Evolutionary conservation across 495 filamentous ascomycete species (phyloP), one percentile per base, ranked within the genome.

Genomic region (Annulohypoxylon maeteangense): DNA sequence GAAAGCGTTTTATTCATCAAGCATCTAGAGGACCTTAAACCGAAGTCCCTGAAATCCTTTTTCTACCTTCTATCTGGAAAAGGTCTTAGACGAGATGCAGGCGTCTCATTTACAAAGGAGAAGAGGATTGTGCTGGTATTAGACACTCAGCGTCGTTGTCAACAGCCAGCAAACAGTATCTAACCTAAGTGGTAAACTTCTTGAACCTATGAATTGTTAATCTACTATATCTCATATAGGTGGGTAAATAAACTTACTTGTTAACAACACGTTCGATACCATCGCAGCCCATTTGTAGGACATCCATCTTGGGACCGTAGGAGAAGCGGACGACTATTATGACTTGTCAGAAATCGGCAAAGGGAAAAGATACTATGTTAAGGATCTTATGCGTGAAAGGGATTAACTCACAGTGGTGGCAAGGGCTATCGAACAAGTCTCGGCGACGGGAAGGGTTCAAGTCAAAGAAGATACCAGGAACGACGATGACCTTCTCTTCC

Each of bases 351-450:
- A 50, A 54, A 45, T 34, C 20, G 38, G n/a, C 4, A 34, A 22
- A 34, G 10, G 40, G 23, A 10, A 47, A 25, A 3, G 11, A 38
- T 47, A 54, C 5, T 14, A 22, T 50, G 11, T 12, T n/a, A 47
- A 22, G n/a, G n/a, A 54, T n/a, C 20, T n/a, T 25, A 50, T 34
- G 11, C n/a, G 56, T 32, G 20, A 22, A 14, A 32, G 16, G 51
- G 36, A n/a, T 31, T 4, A 23, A 67, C 75, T 76, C 47, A 78
- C 75, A 98, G 81, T 94, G 95, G 80, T 98, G 95, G 80, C 95
- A 98, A 53, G 95, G 95, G 50, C 89, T 92, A 78, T 98, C 95
- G 73, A 98, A 98, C 51, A 98, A 81, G 80, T 98, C 95, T 66
- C 95, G 84, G 60, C 95, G 84, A 76, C 91, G 90, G n/a, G 90